These are phyloP conservation scores for Ambrosiella cleistominuta DNA, from an alignment of 2,329 filamentous ascomycete genomes.

Conservation along the genomic window DNA sequence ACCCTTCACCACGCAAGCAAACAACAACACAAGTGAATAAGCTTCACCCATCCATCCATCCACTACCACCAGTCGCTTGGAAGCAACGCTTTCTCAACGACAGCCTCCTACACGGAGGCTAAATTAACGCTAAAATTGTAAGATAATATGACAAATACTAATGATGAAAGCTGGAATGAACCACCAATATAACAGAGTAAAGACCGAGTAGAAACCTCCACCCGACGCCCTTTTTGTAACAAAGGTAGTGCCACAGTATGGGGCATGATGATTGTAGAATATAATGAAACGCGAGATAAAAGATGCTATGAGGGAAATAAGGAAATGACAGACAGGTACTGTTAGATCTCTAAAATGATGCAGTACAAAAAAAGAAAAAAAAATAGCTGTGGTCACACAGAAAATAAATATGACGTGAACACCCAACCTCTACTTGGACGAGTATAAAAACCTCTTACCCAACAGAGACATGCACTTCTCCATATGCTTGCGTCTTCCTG, in stretches of 20 bases:
- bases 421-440: neutral
- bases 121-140: too few species aligned
- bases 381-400: neutral
- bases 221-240: neutral
- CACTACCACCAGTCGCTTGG: too few species aligned
- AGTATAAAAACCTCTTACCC: neutral
- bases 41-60: too few species aligned
- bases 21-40: too few species aligned
- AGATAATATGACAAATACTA: too few species aligned
- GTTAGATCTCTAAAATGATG: neutral
- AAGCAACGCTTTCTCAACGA: too few species aligned
- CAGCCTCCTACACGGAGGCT: too few species aligned
- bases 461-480: neutral
- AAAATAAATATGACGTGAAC: neutral
- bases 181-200: neutral
- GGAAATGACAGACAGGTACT: neutral
- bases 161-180: too few species aligned
- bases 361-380: neutral
- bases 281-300: slow-evolving; percentile 1
- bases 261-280: neutral
- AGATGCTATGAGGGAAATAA: neutral
- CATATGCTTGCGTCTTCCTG: neutral
- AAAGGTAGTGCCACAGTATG: neutral
- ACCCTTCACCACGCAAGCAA: too few species aligned
- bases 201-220: neutral